Conservation (phyloP, 179 eudicot species). For the Spinacia oleracea region DNA sequence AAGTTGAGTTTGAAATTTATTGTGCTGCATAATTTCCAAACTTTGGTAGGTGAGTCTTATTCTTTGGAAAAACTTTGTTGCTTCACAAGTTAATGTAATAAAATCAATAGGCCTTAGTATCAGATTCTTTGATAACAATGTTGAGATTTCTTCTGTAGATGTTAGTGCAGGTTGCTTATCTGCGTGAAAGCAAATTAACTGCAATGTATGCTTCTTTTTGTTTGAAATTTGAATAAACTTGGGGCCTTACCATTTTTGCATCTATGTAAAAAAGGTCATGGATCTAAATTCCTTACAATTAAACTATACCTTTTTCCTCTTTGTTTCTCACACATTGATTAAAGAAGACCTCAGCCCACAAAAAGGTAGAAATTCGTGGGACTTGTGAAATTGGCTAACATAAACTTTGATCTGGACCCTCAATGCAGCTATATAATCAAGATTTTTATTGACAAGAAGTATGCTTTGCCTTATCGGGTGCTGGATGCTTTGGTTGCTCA, state of each 20-base stretch:
- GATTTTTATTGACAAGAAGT: constrained; percentile 84
- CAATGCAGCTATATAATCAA: constrained; percentile 82
- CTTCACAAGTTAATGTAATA: neutral
- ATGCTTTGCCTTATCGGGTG: constrained; percentile 85
- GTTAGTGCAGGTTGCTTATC: neutral
- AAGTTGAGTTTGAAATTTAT: neutral
- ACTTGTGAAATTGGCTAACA: neutral
- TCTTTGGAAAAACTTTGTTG: neutral
- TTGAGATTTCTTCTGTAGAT: neutral
- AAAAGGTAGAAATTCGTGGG: neutral
- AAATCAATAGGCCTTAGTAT: neutral
- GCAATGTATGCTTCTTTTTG: neutral
- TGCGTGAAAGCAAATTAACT: neutral
- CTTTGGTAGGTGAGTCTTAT: neutral
- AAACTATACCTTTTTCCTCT: neutral
- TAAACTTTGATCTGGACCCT: constrained; percentile 3
- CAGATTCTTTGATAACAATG: neutral
- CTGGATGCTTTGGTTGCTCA: constrained; percentile 87
- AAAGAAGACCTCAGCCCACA: neutral
- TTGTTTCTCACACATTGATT: neutral
- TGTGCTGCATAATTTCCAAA: neutral
- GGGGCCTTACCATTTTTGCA: neutral
- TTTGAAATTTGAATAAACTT: neutral
- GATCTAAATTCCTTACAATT: neutral
- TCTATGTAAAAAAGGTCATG: neutral